Evolutionary conservation across 1,284 basidiomycete genomes (phyloP), one percentile per base, ranked within the genome.

Genomic region (Tylopilus sp.): DNA sequence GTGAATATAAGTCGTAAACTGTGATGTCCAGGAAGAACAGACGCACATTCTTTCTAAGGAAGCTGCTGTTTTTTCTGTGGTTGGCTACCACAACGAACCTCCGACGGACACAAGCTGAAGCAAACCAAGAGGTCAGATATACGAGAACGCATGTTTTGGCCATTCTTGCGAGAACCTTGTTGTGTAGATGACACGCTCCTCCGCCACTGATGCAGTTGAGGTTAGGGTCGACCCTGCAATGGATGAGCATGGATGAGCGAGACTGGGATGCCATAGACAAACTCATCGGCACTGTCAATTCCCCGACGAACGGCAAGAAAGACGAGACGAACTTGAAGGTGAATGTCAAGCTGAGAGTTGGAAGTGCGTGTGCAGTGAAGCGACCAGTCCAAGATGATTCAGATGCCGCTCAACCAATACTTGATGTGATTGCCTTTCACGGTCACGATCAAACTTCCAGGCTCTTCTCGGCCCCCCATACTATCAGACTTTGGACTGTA

Each of bases 121-220:
- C 1, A 10, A 18, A 18, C 56, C 36, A 10, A 49, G 9, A 26
- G 47, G 26, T 7, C n/a, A 36, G 10, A 1, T 16, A 51, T 2
- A n/a, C 4, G 47, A 56, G 39, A 44, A 65, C 60, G 62, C 63
- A 93, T 86, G 91, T 95, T 72, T 89, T 88, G n/a, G 98, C 97
- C 24, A 96, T 96, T 79, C 99, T 97, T 5, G 96, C 97, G 24
- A 99, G 87, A 5, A 99, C 96, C 81, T 99, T 99, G 82, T 99
- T 98, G 47, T 97, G 90, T 44, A 99, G 82, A 74, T 29, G 29
- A 80, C 97, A 99, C 2, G 96, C 97, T 15, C 97, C 97, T 63
- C 97, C 97, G 18, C 97, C 97, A 81, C 99, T 99, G 84, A 99
- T 97, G 67, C 94, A 94, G 82, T 99, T 98, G 61, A 99, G 84